Evolutionary conservation across 2,329 filamentous ascomycete genomes (phyloP).

Genomic region (Penicillium sclerotigenum): DNA sequence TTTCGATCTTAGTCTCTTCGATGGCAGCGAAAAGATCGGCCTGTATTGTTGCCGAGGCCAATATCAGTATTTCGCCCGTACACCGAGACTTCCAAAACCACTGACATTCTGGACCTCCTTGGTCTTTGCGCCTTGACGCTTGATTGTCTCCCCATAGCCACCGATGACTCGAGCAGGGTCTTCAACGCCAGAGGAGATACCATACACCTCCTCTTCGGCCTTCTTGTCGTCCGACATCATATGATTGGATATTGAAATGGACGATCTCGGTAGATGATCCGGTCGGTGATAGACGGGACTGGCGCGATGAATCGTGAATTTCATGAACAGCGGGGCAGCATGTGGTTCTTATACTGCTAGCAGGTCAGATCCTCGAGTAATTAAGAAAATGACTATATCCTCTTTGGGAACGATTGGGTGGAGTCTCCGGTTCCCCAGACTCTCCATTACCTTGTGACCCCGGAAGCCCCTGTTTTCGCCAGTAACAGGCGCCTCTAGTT

Average conservation of each 20-base stretch:
- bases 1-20: slow-evolving; percentile 45
- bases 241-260: background rate
- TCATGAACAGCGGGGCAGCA: slow-evolving; percentile 5
- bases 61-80: background rate
- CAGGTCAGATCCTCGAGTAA: background rate
- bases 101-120: slow-evolving; percentile 46
- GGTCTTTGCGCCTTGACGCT: slow-evolving; percentile 35
- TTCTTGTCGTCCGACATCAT: slow-evolving; percentile 23
- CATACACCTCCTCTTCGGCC: slow-evolving; percentile 17
- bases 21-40: slow-evolving; percentile 50
- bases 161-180: slow-evolving; percentile 14
- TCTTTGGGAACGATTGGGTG: slow-evolving; percentile 8
- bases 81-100: background rate
- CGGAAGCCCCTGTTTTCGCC: slow-evolving; percentile 7
- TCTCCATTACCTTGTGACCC: slow-evolving; percentile 17
- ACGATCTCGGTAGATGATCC: background rate
- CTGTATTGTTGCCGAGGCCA: slow-evolving; percentile 24
- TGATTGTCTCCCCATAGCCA: slow-evolving; percentile 24
- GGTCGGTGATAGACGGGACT: background rate
- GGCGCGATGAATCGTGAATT: slow-evolving; percentile 8
- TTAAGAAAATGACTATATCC: background rate
- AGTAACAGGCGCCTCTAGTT: slow-evolving; percentile 10
- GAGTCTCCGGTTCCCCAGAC: slow-evolving; percentile 16
- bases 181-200: slow-evolving; percentile 18
- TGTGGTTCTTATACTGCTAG: slow-evolving; percentile 21